Conservation (phyloP, 2,329 filamentous ascomycete genomes). For the Aotearoamyces nothofagi region DNA sequence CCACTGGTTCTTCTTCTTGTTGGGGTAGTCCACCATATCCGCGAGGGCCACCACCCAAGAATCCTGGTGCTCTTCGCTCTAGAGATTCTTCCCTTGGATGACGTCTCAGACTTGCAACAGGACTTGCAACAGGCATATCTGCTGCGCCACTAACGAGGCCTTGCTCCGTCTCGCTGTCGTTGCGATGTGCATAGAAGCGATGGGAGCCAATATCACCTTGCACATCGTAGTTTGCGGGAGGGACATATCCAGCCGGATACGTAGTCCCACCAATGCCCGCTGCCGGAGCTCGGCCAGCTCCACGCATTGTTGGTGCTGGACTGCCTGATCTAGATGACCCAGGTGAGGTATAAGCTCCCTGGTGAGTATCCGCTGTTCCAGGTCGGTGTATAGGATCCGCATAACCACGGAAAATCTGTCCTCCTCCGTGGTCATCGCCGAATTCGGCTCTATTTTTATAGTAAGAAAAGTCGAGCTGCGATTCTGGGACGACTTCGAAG, state of each 20-base stretch:
- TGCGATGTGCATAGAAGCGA: conserved; percentile 31
- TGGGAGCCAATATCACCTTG: conserved; percentile 9
- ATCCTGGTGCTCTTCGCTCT: conserved; percentile 30
- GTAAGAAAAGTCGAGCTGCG: conserved; percentile 75
- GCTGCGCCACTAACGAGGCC: conserved; percentile 38
- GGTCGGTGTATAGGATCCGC: conserved; percentile 31
- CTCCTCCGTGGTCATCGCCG: conserved; percentile 69
- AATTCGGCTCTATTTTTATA: conserved; percentile 62
- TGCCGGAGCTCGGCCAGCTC: neutral
- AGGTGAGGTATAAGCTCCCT: neutral
- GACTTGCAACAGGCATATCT: conserved; percentile 28
- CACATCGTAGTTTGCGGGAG: conserved; percentile 12
- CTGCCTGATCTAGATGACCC: conserved; percentile 14
- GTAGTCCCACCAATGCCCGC: neutral
- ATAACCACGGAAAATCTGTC: conserved; percentile 35
- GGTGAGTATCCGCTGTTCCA: conserved; percentile 7
- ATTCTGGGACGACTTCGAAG: conserved; percentile 82
- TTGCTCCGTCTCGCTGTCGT: conserved; percentile 32
- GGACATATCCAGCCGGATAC: conserved; percentile 8
- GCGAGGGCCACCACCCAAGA: conserved; percentile 39
- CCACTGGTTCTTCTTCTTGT: conserved; percentile 26
- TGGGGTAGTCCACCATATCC: conserved; percentile 46
- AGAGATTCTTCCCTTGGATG: conserved; percentile 19
- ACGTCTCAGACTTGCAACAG: conserved; percentile 11
- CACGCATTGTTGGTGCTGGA: conserved; percentile 5